Conservation (phyloP, 345 rosid genomes). For the Lagerstroemia speciosa region DNA sequence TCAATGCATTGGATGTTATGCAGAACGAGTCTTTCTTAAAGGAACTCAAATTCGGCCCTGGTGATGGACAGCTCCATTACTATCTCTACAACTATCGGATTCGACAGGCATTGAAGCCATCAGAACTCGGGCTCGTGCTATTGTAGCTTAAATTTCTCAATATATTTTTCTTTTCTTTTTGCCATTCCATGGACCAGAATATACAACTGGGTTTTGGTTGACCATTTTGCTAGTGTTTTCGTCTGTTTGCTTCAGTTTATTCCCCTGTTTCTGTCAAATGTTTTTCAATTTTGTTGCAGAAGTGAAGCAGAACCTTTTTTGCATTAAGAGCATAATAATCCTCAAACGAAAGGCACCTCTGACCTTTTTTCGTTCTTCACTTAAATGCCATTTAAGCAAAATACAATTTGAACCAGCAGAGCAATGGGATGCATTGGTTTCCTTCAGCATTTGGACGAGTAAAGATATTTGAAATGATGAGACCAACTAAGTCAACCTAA, state of each 20-base stretch:
- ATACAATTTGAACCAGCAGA: not conserved
- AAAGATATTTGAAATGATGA: no score
- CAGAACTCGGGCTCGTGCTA: constrained; percentile 46
- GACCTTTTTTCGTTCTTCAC: no score
- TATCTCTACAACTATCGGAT: constrained; percentile 41
- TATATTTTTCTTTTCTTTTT: not conserved
- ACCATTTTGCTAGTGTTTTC: no score
- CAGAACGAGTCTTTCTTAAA: constrained; percentile 14
- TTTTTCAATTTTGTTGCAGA: not conserved
- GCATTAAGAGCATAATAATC: not conserved
- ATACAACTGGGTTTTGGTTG: no score
- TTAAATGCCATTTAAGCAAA: not conserved
- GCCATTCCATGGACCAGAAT: no score
- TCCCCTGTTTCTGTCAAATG: no score
- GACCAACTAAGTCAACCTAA: not conserved
- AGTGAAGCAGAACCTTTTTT: not conserved
- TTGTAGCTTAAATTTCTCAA: constrained; percentile 24
- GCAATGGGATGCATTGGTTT: not conserved
- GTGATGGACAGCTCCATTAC: constrained; percentile 42
- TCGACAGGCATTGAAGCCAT: constrained; percentile 10
- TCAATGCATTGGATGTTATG: constrained; percentile 42
- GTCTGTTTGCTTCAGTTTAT: no score
- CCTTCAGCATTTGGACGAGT: not conserved
- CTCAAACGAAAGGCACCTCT: not conserved
- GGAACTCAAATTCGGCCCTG: constrained; percentile 45